Percentiles rank a stretch among this genome's conserved stretches.
Evolutionary conservation across 2,329 filamentous ascomycete species (phyloP).

Genomic region (Pezicula radicicola): DNA sequence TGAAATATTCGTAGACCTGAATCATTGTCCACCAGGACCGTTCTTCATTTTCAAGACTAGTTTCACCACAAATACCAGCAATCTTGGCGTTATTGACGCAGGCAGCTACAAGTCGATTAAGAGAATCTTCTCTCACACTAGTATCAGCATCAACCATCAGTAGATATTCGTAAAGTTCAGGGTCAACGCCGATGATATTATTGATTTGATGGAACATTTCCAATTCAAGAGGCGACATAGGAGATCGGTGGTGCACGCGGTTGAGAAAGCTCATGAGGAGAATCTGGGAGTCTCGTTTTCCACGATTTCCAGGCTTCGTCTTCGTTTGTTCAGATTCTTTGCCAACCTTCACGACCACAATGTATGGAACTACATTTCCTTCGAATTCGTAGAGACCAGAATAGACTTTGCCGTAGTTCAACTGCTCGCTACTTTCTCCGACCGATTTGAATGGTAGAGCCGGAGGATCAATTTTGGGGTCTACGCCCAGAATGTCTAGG

Average conservation of each 20-base stretch:
- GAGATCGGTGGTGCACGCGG: conserved; percentile 87
- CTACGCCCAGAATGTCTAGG: conserved; percentile 92
- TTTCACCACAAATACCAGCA: conserved; percentile 96
- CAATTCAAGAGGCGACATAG: conserved; percentile 93
- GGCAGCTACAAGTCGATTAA: conserved; percentile 87
- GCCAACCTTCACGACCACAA: conserved; percentile 95
- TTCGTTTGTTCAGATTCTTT: conserved; percentile 93
- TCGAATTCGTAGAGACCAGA: conserved; percentile 97
- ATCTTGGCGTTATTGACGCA: conserved; percentile 95
- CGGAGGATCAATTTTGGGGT: conserved; percentile 93
- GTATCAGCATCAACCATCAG: conserved; percentile 99
- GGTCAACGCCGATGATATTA: conserved; percentile 97
- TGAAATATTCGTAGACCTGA: conserved; percentile 99
- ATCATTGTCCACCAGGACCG: conserved; percentile 99
- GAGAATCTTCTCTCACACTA: conserved; percentile 83
- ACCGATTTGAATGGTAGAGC: conserved; percentile 93
- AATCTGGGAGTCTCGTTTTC: conserved; percentile 97
- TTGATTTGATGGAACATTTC: conserved; percentile 99
- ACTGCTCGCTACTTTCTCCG: conserved; percentile 82
- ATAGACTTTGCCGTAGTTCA: conserved; percentile 98
- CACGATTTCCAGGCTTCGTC: conserved; percentile 93
- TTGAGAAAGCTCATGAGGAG: conserved; percentile 97
- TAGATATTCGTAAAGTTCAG: conserved; percentile 94
- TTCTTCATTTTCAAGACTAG: conserved; percentile 92
- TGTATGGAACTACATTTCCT: conserved; percentile 93